Evolutionary conservation across 176 grass and related monocot species (phyloP).

Genomic region (Ampelocalamus luodianensis): DNA sequence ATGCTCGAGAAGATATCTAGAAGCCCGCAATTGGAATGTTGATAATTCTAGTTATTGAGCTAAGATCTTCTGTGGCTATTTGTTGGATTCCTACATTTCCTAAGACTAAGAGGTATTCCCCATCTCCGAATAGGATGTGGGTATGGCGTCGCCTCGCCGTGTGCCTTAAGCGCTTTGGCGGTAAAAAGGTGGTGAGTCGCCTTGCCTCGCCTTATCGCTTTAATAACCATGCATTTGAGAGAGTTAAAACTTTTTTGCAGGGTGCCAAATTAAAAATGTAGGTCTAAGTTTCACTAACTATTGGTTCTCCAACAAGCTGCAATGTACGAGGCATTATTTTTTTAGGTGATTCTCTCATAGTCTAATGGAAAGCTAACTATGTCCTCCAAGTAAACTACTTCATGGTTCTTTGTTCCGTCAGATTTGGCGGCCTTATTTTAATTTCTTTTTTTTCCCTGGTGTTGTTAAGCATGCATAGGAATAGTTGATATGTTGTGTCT

Average conservation of each 20-base stretch:
- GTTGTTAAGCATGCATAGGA: neutral
- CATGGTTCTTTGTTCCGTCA: no score
- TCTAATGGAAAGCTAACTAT: no score
- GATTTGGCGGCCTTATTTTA: neutral
- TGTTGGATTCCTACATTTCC: no score
- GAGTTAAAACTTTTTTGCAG: neutral
- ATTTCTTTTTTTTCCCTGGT: neutral
- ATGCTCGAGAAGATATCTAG: constrained; percentile 78
- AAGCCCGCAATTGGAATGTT: constrained; percentile 74
- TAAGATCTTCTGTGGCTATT: no score
- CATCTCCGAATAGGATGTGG: no score
- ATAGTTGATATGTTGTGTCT: neutral
- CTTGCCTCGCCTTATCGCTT: no score
- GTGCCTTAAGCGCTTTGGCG: no score
- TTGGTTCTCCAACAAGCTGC: neutral
- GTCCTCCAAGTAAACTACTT: no score
- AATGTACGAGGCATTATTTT: neutral
- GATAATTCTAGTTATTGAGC: constrained; percentile 43
- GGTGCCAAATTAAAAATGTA: neutral
- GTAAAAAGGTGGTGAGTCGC: no score
- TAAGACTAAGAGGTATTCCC: no score
- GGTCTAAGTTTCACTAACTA: neutral
- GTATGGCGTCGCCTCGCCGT: no score
- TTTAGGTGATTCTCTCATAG: neutral
- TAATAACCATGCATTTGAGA: no score